A percentile compares a stretch with the other conserved stretches of the same genome.
phyloP scores from a whole-genome alignment of 495 filamentous ascomycete genomes.

The Chaetomium tenue region DNA sequence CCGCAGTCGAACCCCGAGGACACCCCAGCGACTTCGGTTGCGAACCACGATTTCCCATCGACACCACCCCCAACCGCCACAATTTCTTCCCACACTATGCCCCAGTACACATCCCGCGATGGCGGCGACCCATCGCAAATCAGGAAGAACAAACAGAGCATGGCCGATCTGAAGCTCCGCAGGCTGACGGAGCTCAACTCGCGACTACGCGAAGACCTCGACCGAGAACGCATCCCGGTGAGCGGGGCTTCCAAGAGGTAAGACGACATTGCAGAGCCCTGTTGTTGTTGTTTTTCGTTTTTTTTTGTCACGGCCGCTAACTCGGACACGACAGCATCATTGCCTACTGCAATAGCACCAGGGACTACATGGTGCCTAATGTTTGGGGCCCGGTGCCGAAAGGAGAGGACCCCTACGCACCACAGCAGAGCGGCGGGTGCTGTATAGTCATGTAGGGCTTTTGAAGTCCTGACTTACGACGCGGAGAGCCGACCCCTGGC shows the following conservation, averaged over 20 bases:
- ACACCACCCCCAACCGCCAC: background rate
- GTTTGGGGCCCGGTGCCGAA: slow-evolving; percentile 93
- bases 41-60: background rate
- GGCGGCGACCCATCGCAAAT: slow-evolving; percentile 63
- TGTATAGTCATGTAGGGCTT: slow-evolving; percentile 81
- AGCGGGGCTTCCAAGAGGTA: slow-evolving; percentile 92
- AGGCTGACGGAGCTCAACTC: slow-evolving; percentile 95
- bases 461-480: slow-evolving; percentile 14
- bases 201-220: slow-evolving; percentile 89
- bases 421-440: slow-evolving; percentile 84
- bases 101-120: slow-evolving; percentile 56
- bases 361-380: slow-evolving; percentile 98
- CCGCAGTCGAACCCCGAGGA: background rate
- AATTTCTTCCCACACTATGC: slow-evolving; percentile 42
- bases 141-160: slow-evolving; percentile 98
- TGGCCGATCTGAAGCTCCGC: slow-evolving; percentile 95
- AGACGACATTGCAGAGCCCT: slow-evolving; percentile 21
- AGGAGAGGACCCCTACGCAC: slow-evolving; percentile 94
- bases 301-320: slow-evolving; percentile 4
- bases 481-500: background rate
- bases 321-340: slow-evolving; percentile 66
- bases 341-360: slow-evolving; percentile 91
- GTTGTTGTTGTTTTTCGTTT: background rate
- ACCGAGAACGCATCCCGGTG: slow-evolving; percentile 90
- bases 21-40: background rate